phyloP scores from a whole-genome alignment of 1,284 basidiomycete genomes.

The Ceratobasidium sp. region DNA sequence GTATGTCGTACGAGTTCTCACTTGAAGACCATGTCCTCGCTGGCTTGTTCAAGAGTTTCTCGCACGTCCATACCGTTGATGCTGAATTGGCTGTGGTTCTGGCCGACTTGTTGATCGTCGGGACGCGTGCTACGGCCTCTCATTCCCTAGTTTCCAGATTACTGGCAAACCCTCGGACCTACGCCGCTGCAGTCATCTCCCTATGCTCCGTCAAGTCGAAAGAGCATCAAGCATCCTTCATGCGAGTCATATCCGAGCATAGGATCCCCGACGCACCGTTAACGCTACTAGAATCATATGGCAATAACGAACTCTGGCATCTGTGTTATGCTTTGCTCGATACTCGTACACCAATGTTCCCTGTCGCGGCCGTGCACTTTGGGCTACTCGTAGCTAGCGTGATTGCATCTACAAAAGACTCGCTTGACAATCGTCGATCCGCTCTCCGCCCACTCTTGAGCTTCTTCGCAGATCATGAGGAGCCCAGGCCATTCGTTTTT shows the following conservation, averaged over 20 bases:
- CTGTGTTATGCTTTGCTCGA: neutral
- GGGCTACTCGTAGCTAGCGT: neutral
- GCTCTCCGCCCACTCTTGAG: neutral
- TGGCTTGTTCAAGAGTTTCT: too few species aligned
- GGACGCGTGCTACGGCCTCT: too few species aligned
- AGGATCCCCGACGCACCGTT: neutral
- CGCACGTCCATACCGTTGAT: too few species aligned
- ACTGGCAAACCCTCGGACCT: too few species aligned
- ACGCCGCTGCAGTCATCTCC: too few species aligned
- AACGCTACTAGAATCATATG: neutral
- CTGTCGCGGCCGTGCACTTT: neutral
- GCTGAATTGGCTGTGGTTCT: too few species aligned
- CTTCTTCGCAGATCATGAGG: neutral
- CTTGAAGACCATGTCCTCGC: too few species aligned
- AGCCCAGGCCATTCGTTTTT: too few species aligned
- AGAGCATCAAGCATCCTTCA: neutral
- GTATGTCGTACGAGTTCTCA: too few species aligned
- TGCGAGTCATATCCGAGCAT: neutral
- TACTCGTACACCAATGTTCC: neutral
- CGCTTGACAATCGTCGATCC: neutral
- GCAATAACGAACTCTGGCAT: neutral
- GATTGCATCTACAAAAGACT: neutral
- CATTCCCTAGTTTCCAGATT: too few species aligned
- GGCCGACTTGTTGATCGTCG: too few species aligned
- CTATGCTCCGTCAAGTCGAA: neutral